Conservation (phyloP, 768 basidiomycete species). For the Tephrocybe sp. region DNA sequence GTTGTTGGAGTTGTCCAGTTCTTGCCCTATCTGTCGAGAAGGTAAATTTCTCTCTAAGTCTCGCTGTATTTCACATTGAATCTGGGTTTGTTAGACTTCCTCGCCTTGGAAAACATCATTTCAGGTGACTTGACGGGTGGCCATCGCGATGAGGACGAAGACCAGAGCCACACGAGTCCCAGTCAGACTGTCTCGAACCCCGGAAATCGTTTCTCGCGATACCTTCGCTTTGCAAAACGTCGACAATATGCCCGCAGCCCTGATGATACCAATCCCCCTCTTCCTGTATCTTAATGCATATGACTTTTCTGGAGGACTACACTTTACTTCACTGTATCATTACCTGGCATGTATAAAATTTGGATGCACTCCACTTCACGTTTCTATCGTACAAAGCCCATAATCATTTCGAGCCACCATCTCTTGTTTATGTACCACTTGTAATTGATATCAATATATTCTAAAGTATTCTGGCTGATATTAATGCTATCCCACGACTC, state of each 20-base stretch:
- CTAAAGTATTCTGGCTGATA: no score
- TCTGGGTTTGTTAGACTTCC: slow-evolving; percentile 48
- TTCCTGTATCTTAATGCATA: slow-evolving; percentile 22
- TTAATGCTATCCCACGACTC: background rate
- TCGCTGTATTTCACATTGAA: no score
- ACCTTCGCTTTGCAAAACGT: slow-evolving; percentile 53
- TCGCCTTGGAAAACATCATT: slow-evolving; percentile 60
- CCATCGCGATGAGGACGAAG: slow-evolving; percentile 20
- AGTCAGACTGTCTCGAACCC: slow-evolving; percentile 7
- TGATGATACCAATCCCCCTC: slow-evolving; percentile 28
- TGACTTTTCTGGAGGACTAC: background rate
- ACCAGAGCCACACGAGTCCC: slow-evolving; percentile 20
- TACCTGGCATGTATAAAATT: no score
- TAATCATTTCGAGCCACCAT: no score
- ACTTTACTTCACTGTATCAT: background rate
- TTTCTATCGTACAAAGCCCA: no score
- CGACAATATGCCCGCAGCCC: slow-evolving; percentile 27
- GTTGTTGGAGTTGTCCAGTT: slow-evolving; percentile 86
- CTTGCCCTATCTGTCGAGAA: slow-evolving; percentile 91
- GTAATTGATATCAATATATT: background rate
- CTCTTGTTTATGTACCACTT: background rate
- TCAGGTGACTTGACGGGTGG: slow-evolving; percentile 26
- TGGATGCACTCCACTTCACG: no score
- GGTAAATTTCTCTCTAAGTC: slow-evolving; percentile 46
- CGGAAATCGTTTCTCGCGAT: slow-evolving; percentile 54